Evolutionary conservation across 805 yeast species (phyloP).

Genomic region (Wickerhamiella siamensis): DNA sequence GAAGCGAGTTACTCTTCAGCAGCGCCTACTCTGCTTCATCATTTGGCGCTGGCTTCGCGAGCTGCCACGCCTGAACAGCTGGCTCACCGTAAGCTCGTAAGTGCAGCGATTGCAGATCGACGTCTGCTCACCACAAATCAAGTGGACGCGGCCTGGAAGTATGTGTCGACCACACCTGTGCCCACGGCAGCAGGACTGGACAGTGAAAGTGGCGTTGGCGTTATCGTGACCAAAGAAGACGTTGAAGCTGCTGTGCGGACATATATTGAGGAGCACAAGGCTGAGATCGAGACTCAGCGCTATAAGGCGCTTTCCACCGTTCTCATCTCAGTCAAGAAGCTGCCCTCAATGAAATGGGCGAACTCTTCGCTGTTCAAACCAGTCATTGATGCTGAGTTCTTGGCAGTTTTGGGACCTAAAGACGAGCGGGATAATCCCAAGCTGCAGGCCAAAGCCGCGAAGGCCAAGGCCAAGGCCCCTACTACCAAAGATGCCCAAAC

Average conservation of each 20-base stretch:
- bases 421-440: constrained; percentile 72
- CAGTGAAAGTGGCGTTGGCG: constrained; percentile 60
- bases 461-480: constrained; percentile 25
- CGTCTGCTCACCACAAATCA: constrained; percentile 56
- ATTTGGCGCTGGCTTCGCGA: constrained; percentile 60
- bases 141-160: constrained; percentile 62
- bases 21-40: constrained; percentile 55
- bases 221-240: constrained; percentile 51
- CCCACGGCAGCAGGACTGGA: constrained; percentile 41
- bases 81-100: constrained; percentile 36
- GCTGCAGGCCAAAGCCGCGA: constrained; percentile 20
- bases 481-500: constrained; percentile 16
- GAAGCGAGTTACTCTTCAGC: constrained; percentile 32
- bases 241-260: constrained; percentile 42
- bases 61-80: constrained; percentile 30
- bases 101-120: constrained; percentile 48
- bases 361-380: constrained; percentile 78
- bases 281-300: constrained; percentile 52
- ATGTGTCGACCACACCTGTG: constrained; percentile 35
- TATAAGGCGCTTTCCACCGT: constrained; percentile 66
- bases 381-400: constrained; percentile 61
- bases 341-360: constrained; percentile 82
- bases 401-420: constrained; percentile 74
- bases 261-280: constrained; percentile 46
- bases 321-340: constrained; percentile 59